phyloP scores from a whole-genome alignment of 495 filamentous ascomycete species.

The Aspergillus panamensis region DNA sequence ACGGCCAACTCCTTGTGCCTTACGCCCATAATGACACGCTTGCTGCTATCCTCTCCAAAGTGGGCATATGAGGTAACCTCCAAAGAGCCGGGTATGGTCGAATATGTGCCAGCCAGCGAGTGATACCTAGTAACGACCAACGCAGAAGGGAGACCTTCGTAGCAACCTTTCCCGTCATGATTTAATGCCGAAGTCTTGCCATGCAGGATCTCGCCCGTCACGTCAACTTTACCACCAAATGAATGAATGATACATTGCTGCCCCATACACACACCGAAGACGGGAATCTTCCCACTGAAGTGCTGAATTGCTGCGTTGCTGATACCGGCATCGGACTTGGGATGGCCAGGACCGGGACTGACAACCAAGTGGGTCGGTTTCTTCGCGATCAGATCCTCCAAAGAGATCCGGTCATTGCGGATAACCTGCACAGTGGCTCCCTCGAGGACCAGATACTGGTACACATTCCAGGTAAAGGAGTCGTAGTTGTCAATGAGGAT shows the following conservation, averaged over 20 bases:
- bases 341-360: slow-evolving; percentile 92
- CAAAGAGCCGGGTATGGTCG: slow-evolving; percentile 79
- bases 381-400: slow-evolving; percentile 76
- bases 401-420: slow-evolving; percentile 85
- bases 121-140: slow-evolving; percentile 93
- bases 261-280: slow-evolving; percentile 99
- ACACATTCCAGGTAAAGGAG: slow-evolving; percentile 98
- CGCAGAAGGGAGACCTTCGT: slow-evolving; percentile 68
- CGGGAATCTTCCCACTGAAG: slow-evolving; percentile 92
- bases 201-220: slow-evolving; percentile 93
- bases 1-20: slow-evolving; percentile 85
- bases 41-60: slow-evolving; percentile 53
- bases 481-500: slow-evolving; percentile 99
- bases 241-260: slow-evolving; percentile 95
- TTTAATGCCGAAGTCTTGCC: slow-evolving; percentile 90
- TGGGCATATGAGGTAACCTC: slow-evolving; percentile 88
- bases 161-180: slow-evolving; percentile 87
- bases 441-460: slow-evolving; percentile 94
- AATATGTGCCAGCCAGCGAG: slow-evolving; percentile 89
- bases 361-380: slow-evolving; percentile 92
- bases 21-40: slow-evolving; percentile 91
- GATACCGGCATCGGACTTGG: slow-evolving; percentile 82
- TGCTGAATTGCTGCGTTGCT: slow-evolving; percentile 85
- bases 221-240: slow-evolving; percentile 87
- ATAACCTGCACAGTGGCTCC: slow-evolving; percentile 84